These are phyloP conservation scores for Trifolium subterraneum DNA, from an alignment of 306 rosid species.

Conservation along the genomic window DNA sequence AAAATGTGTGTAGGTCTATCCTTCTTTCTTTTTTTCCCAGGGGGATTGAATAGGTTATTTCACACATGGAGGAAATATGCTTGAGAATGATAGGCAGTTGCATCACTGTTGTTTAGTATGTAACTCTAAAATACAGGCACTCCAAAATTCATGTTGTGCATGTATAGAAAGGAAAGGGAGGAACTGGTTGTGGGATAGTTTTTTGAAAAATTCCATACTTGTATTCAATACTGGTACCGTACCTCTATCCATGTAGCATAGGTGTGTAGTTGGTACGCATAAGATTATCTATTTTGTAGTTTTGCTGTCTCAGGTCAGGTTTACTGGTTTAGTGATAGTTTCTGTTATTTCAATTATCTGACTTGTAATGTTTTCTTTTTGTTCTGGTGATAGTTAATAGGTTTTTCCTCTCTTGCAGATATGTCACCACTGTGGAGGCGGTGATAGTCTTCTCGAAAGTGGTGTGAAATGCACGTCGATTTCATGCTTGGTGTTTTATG, in stretches of 20 bases:
- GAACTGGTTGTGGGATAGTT: too few species aligned
- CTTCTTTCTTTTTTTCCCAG: too few species aligned
- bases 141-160: too few species aligned
- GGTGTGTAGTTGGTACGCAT: conserved; percentile 18
- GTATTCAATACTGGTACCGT: not conserved
- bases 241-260: not conserved
- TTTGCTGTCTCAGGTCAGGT: conserved; percentile 22
- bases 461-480: conserved; percentile 86
- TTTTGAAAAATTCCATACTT: too few species aligned
- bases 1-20: not conserved
- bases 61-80: too few species aligned
- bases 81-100: not conserved
- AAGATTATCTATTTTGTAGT: conserved; percentile 5
- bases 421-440: conserved; percentile 93
- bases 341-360: conserved; percentile 20
- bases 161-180: too few species aligned
- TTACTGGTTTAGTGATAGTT: conserved; percentile 12
- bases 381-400: conserved; percentile 3
- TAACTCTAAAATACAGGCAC: not conserved
- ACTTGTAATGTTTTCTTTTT: not conserved
- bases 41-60: too few species aligned
- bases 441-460: conserved; percentile 66
- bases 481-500: conserved; percentile 81
- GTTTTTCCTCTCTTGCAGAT: conserved; percentile 52
- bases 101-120: not conserved